Percentiles rank a stretch among this genome's conserved stretches.
Evolutionary conservation across 371 early-diverging fungal genomes (phyloP).

Genomic region (Parasitella parasitica): DNA sequence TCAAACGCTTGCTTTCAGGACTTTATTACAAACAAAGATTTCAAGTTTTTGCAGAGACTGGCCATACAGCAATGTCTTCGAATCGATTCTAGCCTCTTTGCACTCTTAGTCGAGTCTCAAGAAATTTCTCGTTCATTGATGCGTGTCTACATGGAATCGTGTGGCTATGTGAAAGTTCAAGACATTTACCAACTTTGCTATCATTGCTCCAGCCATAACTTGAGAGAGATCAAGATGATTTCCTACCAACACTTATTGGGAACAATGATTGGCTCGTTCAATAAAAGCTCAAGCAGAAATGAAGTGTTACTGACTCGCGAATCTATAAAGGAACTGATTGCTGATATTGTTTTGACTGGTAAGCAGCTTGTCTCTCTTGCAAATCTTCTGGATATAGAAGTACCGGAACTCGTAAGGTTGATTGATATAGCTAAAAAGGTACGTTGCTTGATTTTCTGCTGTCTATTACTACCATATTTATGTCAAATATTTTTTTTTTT

Average conservation of each 20-base stretch:
- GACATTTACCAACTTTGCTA: conserved; percentile 20
- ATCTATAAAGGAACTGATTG: conserved; percentile 17
- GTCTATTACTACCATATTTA: neutral
- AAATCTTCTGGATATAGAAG: conserved; percentile 3
- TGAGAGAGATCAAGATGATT: neutral
- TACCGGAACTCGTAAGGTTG: neutral
- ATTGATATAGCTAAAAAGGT: conserved; percentile 13
- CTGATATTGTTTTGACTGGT: conserved; percentile 20
- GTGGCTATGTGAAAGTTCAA: conserved; percentile 12
- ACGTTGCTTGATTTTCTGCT: neutral
- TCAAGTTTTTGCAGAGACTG: neutral
- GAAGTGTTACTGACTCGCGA: conserved; percentile 8
- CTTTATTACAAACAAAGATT: neutral
- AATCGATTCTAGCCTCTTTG: conserved; percentile 6
- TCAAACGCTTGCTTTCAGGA: neutral
- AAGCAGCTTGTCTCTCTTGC: conserved; percentile 20
- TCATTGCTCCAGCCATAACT: neutral
- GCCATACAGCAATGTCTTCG: conserved; percentile 17
- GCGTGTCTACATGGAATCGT: conserved; percentile 17
- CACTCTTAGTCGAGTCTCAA: neutral
- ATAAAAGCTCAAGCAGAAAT: neutral
- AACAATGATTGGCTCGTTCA: conserved; percentile 1
- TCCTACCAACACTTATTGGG: neutral
- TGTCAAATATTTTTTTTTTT: too few relatives aligned
- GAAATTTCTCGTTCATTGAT: neutral